These are phyloP conservation scores for Filobasidium floriforme DNA, from an alignment of 768 basidiomycete species.

Conservation along the genomic window DNA sequence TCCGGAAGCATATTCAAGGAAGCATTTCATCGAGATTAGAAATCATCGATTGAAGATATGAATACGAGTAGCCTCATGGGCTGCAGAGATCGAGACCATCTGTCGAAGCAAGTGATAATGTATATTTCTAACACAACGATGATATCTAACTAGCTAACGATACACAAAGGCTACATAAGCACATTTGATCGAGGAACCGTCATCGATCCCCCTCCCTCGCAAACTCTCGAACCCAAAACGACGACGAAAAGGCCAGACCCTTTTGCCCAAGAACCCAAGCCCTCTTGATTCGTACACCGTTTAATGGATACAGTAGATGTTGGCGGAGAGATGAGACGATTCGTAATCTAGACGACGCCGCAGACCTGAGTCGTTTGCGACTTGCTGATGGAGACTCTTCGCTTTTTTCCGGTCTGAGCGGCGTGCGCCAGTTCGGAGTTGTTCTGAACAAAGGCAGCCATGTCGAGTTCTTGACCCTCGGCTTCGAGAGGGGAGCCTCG, in stretches of 20 bases:
- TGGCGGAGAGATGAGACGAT: not conserved
- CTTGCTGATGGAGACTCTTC: constrained; percentile 7
- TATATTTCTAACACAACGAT: too few relatives aligned
- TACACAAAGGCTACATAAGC: not conserved
- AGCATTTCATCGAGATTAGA: too few relatives aligned
- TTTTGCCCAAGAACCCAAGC: not conserved
- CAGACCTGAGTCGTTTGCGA: not conserved
- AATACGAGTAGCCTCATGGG: too few relatives aligned
- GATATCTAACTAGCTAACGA: not conserved
- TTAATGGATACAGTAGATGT: not conserved
- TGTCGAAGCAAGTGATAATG: too few relatives aligned
- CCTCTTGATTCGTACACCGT: not conserved
- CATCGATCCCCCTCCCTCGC: too few relatives aligned
- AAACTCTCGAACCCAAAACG: not conserved
- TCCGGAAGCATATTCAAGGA: too few relatives aligned
- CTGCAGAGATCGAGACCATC: too few relatives aligned
- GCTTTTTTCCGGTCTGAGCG: not conserved
- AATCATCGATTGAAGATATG: too few relatives aligned
- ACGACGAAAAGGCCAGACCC: not conserved
- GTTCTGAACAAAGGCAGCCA: not conserved
- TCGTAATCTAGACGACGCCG: not conserved
- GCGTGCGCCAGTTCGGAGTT: not conserved
- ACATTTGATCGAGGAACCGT: too few relatives aligned
- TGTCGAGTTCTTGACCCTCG: not conserved
- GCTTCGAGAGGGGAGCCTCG: not conserved